Evolutionary conservation across 192 early-diverging fungal genomes (phyloP).

Genomic region (Helicostylum pulchrum): DNA sequence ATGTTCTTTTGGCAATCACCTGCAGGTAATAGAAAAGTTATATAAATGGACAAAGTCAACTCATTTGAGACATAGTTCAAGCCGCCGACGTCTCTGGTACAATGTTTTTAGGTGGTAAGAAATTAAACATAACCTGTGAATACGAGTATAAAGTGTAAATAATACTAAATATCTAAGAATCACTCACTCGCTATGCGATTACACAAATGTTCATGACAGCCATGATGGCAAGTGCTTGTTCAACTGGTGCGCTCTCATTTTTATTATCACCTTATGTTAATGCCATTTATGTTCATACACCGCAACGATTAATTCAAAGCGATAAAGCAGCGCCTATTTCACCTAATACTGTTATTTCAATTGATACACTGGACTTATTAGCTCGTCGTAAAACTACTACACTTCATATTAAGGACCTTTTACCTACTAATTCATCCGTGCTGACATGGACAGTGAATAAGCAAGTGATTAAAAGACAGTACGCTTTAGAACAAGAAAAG

Average conservation of each 20-base stretch:
- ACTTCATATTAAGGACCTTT: constrained; percentile 22
- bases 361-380: constrained; percentile 32
- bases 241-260: constrained; percentile 33
- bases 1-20: constrained; percentile 37
- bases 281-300: constrained; percentile 25
- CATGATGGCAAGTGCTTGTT: constrained; percentile 29
- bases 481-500: constrained; percentile 5
- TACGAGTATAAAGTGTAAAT: background rate
- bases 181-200: constrained; percentile 30
- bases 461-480: constrained; percentile 7
- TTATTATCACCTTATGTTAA: constrained; percentile 36
- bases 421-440: constrained; percentile 6
- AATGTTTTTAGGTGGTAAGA: constrained; percentile 38
- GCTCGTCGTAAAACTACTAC: constrained; percentile 23
- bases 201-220: constrained; percentile 26
- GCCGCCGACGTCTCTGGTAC: constrained; percentile 26
- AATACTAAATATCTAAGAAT: constrained; percentile 6
- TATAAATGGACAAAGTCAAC: background rate
- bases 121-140: background rate
- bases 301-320: background rate
- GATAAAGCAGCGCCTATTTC: background rate
- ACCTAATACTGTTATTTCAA: constrained; percentile 29
- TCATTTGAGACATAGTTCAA: constrained; percentile 16
- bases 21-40: constrained; percentile 21
- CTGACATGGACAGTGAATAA: constrained; percentile 32